Evolutionary conservation across 1,284 basidiomycete genomes (phyloP).

Genomic region (Leucoagaricus sp.): DNA sequence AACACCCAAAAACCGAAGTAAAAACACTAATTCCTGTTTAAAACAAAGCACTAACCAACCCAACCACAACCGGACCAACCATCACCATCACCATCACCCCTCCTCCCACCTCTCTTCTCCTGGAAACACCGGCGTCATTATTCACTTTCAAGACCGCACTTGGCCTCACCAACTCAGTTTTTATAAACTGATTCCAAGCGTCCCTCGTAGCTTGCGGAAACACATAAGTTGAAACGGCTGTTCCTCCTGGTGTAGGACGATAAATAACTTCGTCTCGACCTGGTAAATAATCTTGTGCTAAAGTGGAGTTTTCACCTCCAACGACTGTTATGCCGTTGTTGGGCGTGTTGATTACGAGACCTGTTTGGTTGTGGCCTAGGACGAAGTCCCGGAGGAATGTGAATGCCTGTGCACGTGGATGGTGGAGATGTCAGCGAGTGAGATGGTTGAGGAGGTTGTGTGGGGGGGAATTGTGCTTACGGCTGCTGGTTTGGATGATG

Average conservation of each 20-base stretch:
- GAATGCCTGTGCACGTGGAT: conserved; percentile 41
- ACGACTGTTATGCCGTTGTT: conserved; percentile 40
- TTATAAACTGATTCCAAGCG: conserved; percentile 53
- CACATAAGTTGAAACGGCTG: conserved; percentile 41
- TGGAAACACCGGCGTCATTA: neutral
- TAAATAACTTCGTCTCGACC: conserved; percentile 24
- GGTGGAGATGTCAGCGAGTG: neutral
- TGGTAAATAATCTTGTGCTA: conserved; percentile 46
- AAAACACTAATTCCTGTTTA: too few species aligned
- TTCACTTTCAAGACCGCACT: neutral
- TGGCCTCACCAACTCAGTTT: conserved; percentile 26
- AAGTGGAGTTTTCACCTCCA: conserved; percentile 51
- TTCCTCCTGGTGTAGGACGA: neutral
- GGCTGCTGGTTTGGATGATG: conserved; percentile 46
- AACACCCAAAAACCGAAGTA: too few species aligned
- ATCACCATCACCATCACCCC: neutral
- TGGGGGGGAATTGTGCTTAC: conserved; percentile 36
- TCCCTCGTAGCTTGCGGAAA: conserved; percentile 54
- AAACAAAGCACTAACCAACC: too few species aligned
- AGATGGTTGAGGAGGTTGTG: neutral
- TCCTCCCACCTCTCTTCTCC: neutral
- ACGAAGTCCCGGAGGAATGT: conserved; percentile 62
- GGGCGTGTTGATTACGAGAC: conserved; percentile 40
- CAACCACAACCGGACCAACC: neutral
- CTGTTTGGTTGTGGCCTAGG: conserved; percentile 53